Percentiles rank a stretch among this genome's conserved stretches.
Evolutionary conservation across 2,329 filamentous ascomycete species (phyloP).

Genomic region (Lachnellula suecica): DNA sequence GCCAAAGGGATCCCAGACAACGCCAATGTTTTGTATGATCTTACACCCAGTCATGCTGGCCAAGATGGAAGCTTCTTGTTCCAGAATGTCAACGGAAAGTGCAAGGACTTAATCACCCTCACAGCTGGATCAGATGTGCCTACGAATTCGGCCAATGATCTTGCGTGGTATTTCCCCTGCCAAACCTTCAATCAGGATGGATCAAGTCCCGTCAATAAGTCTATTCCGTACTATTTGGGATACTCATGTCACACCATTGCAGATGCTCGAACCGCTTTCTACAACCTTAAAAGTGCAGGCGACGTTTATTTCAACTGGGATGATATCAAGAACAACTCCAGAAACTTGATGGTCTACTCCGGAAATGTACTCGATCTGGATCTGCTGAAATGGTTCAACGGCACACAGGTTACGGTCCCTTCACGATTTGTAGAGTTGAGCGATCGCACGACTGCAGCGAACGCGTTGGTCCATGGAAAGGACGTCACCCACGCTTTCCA

Average conservation of each 20-base stretch:
- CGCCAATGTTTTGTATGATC: conserved; percentile 82
- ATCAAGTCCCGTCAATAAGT: conserved; percentile 73
- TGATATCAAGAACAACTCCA: conserved; percentile 82
- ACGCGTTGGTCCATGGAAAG: conserved; percentile 70
- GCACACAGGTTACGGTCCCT: conserved; percentile 73
- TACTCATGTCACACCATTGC: conserved; percentile 85
- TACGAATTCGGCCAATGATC: conserved; percentile 66
- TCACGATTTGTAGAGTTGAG: conserved; percentile 77
- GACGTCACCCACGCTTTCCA: conserved; percentile 91
- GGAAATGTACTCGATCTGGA: conserved; percentile 90
- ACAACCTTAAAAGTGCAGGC: conserved; percentile 67
- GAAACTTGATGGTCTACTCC: conserved; percentile 92
- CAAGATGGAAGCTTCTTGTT: conserved; percentile 95
- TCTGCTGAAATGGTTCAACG: conserved; percentile 88
- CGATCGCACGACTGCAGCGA: conserved; percentile 58
- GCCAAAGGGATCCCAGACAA: conserved; percentile 73
- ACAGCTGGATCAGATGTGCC: conserved; percentile 75
- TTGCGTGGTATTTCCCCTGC: conserved; percentile 98
- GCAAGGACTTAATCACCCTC: conserved; percentile 83
- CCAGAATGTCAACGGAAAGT: conserved; percentile 96
- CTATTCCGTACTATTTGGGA: conserved; percentile 74
- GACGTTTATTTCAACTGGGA: conserved; percentile 97
- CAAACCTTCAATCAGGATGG: conserved; percentile 91
- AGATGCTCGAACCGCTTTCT: conserved; percentile 70
- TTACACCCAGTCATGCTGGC: conserved; percentile 80